Base-by-base conservation (phyloP, 768 basidiomycete genomes). In the Peribolospora baueri region DNA sequence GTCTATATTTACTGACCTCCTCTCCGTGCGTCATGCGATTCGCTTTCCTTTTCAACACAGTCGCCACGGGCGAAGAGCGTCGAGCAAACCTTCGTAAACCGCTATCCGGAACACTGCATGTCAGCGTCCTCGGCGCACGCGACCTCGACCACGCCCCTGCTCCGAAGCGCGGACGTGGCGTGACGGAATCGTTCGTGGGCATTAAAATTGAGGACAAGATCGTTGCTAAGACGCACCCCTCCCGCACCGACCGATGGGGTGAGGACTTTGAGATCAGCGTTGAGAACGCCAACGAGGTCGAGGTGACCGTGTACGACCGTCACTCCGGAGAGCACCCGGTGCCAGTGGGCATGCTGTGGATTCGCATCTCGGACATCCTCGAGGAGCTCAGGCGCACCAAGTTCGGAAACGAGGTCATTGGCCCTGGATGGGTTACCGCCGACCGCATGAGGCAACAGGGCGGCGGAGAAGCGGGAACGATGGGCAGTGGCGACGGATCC, bases 221-320 rank as follows among this genome's bases (percentile, higher is more conserved):
- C 61, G 75, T 84, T 10, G 91, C 86, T 4, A 79, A 81, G 56
- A 88, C 90, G 0, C 87, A 91, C 65, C 84, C 86, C 6, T 81
- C 87, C 7, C 80, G 87, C 57, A 93, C 82, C 39, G 93, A 97
- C 68, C 80, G 84, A 48, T 98, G 93, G 93, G 85, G 86, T 65
- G 90, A 98, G 68, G 84, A 88, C 57, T 95, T 97, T 59, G 87
- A 91, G 68, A 85, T 98, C 57, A 74, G 80, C 0, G 84, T 97
- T 46, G 91, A 97, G 72, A 97, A 97, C 68, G 90, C 91, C 10
- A 95, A 91, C 65, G 93, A 98, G 72, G 83, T 95, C 51, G 93
- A 97, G 70, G 80, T 98, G 52, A 84, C 86, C 40, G 77, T 98
- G 41, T 88, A 87, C 63, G 93, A 98, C 68, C 86, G 86, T 61